phyloP scores from a whole-genome alignment of 306 rosid species.

The Lupinus albus region DNA sequence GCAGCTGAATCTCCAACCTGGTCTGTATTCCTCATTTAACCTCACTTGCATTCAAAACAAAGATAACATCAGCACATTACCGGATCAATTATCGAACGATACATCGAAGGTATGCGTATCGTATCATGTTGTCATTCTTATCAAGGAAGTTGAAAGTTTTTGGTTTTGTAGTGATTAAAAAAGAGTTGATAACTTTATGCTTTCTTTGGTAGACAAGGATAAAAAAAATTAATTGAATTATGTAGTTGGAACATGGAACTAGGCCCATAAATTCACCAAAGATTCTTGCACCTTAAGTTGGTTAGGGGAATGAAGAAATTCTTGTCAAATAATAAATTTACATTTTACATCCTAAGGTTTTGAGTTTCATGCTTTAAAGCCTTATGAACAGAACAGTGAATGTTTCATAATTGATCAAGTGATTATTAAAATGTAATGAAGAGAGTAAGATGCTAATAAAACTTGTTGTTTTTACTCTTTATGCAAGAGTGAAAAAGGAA shows the following conservation, averaged over 20 bases:
- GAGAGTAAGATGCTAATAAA: neutral
- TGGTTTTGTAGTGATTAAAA: neutral
- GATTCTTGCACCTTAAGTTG: neutral
- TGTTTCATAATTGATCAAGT: neutral
- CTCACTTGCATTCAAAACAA: constrained; percentile 47
- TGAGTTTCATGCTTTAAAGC: neutral
- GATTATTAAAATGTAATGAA: neutral
- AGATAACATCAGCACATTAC: constrained; percentile 45
- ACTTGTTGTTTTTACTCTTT: neutral
- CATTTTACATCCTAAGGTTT: neutral
- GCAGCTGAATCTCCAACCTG: constrained; percentile 72
- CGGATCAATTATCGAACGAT: constrained; percentile 46
- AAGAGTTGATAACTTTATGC: neutral
- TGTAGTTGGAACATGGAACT: neutral
- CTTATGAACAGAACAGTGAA: constrained; percentile 5
- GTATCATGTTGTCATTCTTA: neutral
- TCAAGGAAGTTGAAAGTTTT: neutral
- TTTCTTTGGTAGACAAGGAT: neutral
- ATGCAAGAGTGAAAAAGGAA: constrained; percentile 7
- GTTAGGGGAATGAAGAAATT: neutral
- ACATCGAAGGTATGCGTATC: constrained; percentile 60
- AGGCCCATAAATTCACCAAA: no score
- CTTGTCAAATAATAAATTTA: neutral
- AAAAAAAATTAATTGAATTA: neutral
- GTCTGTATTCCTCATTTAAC: constrained; percentile 64